Percentiles rank a stretch among this genome's conserved stretches.
Evolutionary conservation across 2,329 filamentous ascomycete genomes (phyloP).

Genomic region (Cyclaneusma minus): DNA sequence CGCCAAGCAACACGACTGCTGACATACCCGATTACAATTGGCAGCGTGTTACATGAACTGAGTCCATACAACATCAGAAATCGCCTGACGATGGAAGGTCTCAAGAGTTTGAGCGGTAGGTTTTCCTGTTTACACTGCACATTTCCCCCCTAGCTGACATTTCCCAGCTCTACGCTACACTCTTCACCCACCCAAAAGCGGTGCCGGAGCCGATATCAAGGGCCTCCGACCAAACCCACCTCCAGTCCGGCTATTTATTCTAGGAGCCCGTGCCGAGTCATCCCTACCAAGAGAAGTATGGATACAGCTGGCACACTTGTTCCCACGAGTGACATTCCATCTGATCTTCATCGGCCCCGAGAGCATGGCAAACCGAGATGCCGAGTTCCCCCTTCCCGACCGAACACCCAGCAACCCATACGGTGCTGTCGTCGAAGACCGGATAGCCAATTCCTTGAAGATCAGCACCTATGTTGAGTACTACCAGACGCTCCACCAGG

Average conservation of each 20-base stretch:
- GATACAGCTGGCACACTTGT: conserved; percentile 87
- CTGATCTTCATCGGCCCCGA: conserved; percentile 92
- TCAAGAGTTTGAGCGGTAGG: conserved; percentile 87
- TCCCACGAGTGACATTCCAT: conserved; percentile 82
- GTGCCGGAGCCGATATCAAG: conserved; percentile 58
- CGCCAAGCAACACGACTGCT: conserved; percentile 83
- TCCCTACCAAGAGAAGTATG: conserved; percentile 87
- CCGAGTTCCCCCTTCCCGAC: conserved; percentile 79
- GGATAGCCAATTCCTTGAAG: conserved; percentile 79
- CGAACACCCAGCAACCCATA: conserved; percentile 80
- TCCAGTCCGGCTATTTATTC: conserved; percentile 78
- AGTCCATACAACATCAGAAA: conserved; percentile 77
- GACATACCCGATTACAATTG: conserved; percentile 87
- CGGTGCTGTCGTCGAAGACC: conserved; percentile 84
- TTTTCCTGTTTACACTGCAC: conserved; percentile 10
- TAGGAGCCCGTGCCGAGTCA: conserved; percentile 93
- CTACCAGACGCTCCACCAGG: conserved; percentile 89
- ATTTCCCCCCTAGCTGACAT: conserved; percentile 6
- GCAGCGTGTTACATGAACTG: conserved; percentile 81
- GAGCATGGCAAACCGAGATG: conserved; percentile 85
- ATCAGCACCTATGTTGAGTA: conserved; percentile 97
- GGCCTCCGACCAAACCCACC: conserved; percentile 73
- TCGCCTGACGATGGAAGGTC: conserved; percentile 68
- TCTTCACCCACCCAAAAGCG: conserved; percentile 71
- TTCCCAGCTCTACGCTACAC: conserved; percentile 72